Base-by-base conservation (phyloP, 192 early-diverging fungal genomes). In the Entrophospora sp. region DNA sequence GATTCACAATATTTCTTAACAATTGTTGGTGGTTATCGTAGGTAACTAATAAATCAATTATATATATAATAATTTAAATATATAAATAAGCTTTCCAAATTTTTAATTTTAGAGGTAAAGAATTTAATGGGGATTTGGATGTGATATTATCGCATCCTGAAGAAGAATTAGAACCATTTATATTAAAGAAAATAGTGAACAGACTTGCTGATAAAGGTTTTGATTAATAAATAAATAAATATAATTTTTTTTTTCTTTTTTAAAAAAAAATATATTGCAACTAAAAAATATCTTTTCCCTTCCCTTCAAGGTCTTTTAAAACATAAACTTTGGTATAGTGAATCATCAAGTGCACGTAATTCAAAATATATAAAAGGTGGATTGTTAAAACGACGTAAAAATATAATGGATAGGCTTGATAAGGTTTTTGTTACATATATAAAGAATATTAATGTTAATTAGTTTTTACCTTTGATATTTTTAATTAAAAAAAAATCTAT, bases 61-160 rank as follows among this genome's bases (percentile, higher is more conserved):
- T n/a, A n/a, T n/a, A n/a, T n/a, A n/a, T n/a, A n/a, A n/a, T n/a
- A n/a, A n/a, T n/a, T n/a, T n/a, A n/a, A n/a, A n/a, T n/a, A n/a
- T n/a, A n/a, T n/a, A n/a, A n/a, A n/a, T n/a, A n/a, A n/a, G n/a
- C n/a, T n/a, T n/a, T n/a, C n/a, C n/a, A n/a, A n/a, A n/a, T n/a
- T n/a, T n/a, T n/a, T n/a, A n/a, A n/a, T n/a, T n/a, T n/a, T n/a
- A n/a, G 73, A 9, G 73, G 73, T 4, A 74, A 74, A 68, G 46
- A 52, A 44, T 58, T 61, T 13, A 70, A 68, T 45, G 73, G 69
- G 20, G 73, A 74, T 64, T 40, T 74, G 3, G 73, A 74, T 60
- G 28, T 74, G 9, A 34, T 74, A 22, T 34, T 74, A 0, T 56
- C 61, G 6, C 67, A 73, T 52, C 61, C 52, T n/a, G 64, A 57